phyloP scores from a whole-genome alignment of 225 moss, liverwort and hornwort genomes.

The Physcomitrellopsis africana region DNA sequence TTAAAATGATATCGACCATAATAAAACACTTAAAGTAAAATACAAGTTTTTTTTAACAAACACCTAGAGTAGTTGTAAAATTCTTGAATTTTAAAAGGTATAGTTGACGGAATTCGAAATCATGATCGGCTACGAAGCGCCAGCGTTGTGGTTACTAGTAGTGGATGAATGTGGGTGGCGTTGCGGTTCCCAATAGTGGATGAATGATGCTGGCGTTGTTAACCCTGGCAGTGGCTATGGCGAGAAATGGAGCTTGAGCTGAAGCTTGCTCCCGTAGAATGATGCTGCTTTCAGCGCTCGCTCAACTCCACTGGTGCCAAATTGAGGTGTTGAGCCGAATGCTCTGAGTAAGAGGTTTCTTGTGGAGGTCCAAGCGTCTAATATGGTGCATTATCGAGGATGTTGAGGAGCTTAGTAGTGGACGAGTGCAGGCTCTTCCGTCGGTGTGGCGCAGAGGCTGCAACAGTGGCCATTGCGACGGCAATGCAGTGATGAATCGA shows the following conservation, averaged over 20 bases:
- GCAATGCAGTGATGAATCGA: slow-evolving; percentile 25
- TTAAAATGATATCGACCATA: too few relatives aligned
- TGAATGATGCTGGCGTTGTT: not conserved
- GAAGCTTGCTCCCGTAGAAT: not conserved
- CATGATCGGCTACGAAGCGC: too few relatives aligned
- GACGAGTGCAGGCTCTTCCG: not conserved
- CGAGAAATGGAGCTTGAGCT: not conserved
- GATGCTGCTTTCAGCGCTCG: not conserved
- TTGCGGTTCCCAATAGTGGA: too few relatives aligned
- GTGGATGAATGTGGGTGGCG: too few relatives aligned
- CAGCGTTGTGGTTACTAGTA: too few relatives aligned
- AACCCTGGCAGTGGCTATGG: slow-evolving; percentile 35
- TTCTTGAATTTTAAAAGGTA: too few relatives aligned
- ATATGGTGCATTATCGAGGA: slow-evolving; percentile 23
- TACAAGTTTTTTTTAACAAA: too few relatives aligned
- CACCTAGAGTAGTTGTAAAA: too few relatives aligned
- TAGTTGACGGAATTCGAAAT: too few relatives aligned
- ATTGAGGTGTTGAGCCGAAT: not conserved
- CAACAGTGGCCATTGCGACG: not conserved
- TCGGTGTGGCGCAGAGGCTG: not conserved
- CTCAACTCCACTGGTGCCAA: not conserved
- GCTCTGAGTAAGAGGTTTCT: not conserved
- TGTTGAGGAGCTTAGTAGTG: not conserved
- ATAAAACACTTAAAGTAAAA: too few relatives aligned
- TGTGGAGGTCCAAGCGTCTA: slow-evolving; percentile 14